Base-by-base conservation (phyloP, 768 basidiomycete species). In the Mrakia frigida region DNA sequence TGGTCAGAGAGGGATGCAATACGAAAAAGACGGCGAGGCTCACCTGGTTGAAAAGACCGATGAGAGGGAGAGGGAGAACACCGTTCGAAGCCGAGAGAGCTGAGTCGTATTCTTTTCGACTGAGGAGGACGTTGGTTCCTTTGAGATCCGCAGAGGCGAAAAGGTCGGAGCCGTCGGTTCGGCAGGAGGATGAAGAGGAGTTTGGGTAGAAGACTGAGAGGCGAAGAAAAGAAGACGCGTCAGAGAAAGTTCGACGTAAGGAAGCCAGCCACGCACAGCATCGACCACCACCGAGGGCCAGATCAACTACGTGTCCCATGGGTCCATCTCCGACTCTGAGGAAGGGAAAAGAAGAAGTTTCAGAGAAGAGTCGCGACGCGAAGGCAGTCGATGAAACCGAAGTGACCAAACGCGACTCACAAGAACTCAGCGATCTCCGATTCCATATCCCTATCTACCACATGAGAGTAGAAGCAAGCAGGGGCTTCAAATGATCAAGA, bases 381-480 rank as follows among this genome's bases (percentile, higher is more conserved):
- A 21, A 14, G 21, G 46, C 46, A 6, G 18, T 6, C n/a, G n/a
- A n/a, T 41, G 43, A 31, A 39, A 46, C 5, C n/a, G 39, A 13
- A 41, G 21, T n/a, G n/a, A n/a, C n/a, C n/a, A 46, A 25, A 14
- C 43, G 52, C 28, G 21, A 72, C 53, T 39, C 31, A 72, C 39
- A 82, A 71, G 33, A 80, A 79, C 39, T 50, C 50, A 21, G 80
- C 80, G 18, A 81, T 80, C 59, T 79, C 76, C 21, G 46, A 52
- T 68, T 75, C 53, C 67, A 69, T 74, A 31, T 74, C 73, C 35
- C 81, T 77, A 65, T 82, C 81, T 9, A 80, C 79, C n/a, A 81
- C 81, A 60, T 82, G 81, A 3, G 77, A 67, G 75, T 82, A 82
- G 65, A 82, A 81, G 10, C 78, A 72, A 0, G 81, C 81, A 14